A percentile compares a stretch with the other conserved stretches of the same genome.
Conservation (phyloP, 176 grass and related monocot species). For the Phragmites australis region DNA sequence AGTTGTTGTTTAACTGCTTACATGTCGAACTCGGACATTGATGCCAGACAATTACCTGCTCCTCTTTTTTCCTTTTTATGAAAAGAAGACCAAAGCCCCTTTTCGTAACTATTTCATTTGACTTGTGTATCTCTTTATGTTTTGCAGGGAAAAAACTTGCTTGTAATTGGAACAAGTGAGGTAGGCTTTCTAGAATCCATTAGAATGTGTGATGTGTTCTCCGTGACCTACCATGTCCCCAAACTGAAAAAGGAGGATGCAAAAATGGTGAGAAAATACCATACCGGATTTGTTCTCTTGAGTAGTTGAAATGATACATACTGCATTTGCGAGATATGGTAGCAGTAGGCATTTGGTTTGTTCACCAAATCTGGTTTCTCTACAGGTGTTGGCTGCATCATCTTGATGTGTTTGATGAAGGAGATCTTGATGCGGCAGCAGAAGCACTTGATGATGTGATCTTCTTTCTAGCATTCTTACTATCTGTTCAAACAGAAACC, state of each 20-base stretch:
- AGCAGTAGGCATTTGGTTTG: background rate
- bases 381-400: constrained; percentile 65
- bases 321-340: background rate
- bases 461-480: background rate
- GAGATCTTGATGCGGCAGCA: constrained; percentile 72
- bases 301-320: constrained; percentile 18
- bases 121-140: background rate
- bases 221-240: constrained; percentile 87
- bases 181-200: constrained; percentile 83
- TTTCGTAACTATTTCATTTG: constrained; percentile 18
- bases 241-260: constrained; percentile 85
- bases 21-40: background rate
- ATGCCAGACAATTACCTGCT: background rate
- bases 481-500: background rate
- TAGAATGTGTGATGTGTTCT: constrained; percentile 93
- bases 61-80: background rate
- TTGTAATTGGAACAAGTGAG: constrained; percentile 89
- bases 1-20: background rate
- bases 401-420: constrained; percentile 68
- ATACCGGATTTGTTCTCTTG: constrained; percentile 68
- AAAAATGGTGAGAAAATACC: constrained; percentile 60
- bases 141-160: constrained; percentile 71
- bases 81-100: background rate
- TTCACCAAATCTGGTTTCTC: constrained; percentile 12
- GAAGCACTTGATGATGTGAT: constrained; percentile 80